Evolutionary conservation across 2,329 filamentous ascomycete species (phyloP), one percentile per base, ranked within the genome.

Genomic region (Penicillium janthinellum): DNA sequence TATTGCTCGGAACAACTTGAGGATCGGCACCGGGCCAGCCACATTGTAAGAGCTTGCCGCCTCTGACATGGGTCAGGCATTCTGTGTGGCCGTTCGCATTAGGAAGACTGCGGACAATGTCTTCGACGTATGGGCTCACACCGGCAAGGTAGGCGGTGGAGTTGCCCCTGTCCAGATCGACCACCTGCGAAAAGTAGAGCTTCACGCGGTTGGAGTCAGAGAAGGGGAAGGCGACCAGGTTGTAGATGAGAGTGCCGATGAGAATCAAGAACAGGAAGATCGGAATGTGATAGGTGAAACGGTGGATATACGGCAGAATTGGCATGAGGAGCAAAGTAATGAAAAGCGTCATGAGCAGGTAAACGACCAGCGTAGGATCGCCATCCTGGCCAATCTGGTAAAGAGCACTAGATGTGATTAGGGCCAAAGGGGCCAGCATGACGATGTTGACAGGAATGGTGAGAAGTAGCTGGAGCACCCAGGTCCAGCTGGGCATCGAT

Each of bases 331-430:
- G 72, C 1, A 96, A 72, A 0, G 91, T 84, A 12, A 88, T 87
- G 62, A 94, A 83, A 6, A 83, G 71, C 0, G 89, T 88, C 44
- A 92, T 83, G 38, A 86, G 75, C 14, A 96, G 72, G 73, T 96
- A 92, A 5, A 92, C 88, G 7, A 86, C 75, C 15, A 96, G 77
- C 17, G 89, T 80, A 38, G 86, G 84, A 62, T 87, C 90, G 1
- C 95, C 95, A 73, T 99, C 95, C 1, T 90, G 85, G 6, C 90
- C 90, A 0, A 92, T 96, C 76, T 96, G 93, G 59, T 88, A 83
- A 20, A 92, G 81, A 1, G 90, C 86, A 37, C 88, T 85, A 4
- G 88, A 90, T 15, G 91, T 73, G 12, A 94, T 78, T 3, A 98
- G 82, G 1, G 85, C 89, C 28, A 93, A 82, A 70, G 96, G 92